Conservation (phyloP, 331 rosid genomes). For the Phaseolus coccineus region DNA sequence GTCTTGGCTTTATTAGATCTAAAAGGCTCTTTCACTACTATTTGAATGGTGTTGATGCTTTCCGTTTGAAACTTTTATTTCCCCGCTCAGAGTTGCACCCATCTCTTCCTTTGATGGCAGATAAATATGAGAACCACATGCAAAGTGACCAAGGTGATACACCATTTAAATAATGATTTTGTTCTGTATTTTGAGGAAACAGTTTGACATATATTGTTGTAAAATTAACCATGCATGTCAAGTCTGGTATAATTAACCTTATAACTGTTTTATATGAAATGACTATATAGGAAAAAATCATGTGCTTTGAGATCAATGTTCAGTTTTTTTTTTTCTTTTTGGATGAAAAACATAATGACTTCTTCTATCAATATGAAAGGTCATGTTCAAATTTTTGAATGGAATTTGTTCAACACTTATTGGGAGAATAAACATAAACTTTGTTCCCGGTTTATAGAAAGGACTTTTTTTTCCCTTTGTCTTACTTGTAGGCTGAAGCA, state of each 20-base stretch:
- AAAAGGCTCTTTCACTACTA: conserved; percentile 92
- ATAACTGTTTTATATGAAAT: not conserved
- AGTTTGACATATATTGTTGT: conserved; percentile 23
- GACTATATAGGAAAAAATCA: not conserved
- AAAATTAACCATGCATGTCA: not conserved
- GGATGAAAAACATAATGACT: not conserved
- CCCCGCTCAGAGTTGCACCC: conserved; percentile 64
- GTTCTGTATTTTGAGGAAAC: conserved; percentile 21
- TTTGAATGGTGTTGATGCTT: conserved; percentile 98
- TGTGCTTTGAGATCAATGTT: not conserved
- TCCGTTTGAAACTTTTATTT: conserved; percentile 86
- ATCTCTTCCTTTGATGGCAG: conserved; percentile 49
- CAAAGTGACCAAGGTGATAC: conserved; percentile 43
- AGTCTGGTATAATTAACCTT: not conserved
- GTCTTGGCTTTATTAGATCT: conserved; percentile 93
- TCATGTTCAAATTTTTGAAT: not conserved
- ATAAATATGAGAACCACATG: conserved; percentile 42
- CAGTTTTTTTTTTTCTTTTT: not conserved
- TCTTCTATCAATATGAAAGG: not conserved
- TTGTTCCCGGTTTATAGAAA: not conserved
- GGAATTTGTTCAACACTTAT: not conserved
- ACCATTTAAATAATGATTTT: conserved; percentile 47
- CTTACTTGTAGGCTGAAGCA: no score
- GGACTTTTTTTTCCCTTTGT: not conserved
- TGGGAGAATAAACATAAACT: not conserved